phyloP scores from a whole-genome alignment of 1,284 basidiomycete species.

The Tylopilus sp. region DNA sequence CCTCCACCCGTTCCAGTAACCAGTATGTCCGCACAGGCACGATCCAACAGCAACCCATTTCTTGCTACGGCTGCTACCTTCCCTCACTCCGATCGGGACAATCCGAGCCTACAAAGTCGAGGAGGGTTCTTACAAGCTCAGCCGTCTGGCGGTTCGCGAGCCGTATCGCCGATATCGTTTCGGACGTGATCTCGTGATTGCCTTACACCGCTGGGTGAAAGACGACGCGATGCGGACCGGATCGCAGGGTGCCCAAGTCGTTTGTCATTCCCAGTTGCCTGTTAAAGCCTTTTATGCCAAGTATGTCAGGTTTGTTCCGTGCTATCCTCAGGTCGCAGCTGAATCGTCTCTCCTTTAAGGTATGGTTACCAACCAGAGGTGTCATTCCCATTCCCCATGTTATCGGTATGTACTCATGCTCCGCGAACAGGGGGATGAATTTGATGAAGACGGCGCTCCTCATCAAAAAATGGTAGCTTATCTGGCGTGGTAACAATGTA shows the following conservation, averaged over 20 bases:
- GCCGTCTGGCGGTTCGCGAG: constrained; percentile 63
- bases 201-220: constrained; percentile 56
- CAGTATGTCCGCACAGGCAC: constrained; percentile 37
- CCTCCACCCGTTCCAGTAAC: constrained; percentile 3
- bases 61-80: constrained; percentile 60
- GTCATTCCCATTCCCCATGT: constrained; percentile 11
- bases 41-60: constrained; percentile 66
- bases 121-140: constrained; percentile 58
- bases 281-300: constrained; percentile 70
- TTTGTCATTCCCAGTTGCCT: constrained; percentile 65
- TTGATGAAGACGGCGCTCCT: constrained; percentile 77
- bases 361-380: constrained; percentile 67
- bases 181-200: constrained; percentile 58
- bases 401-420: constrained; percentile 20
- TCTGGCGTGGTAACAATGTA: constrained; percentile 41
- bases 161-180: constrained; percentile 60
- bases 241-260: constrained; percentile 38
- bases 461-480: constrained; percentile 72
- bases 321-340: constrained; percentile 5
- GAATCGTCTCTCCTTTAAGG: constrained; percentile 39
- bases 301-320: constrained; percentile 42
- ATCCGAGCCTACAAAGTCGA: constrained; percentile 39
- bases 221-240: constrained; percentile 38
- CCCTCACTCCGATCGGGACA: constrained; percentile 61
- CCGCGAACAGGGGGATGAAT: constrained; percentile 57